These are phyloP conservation scores for Penicillium egyptiacum DNA, from an alignment of 495 filamentous ascomycete species.

Conservation along the genomic window DNA sequence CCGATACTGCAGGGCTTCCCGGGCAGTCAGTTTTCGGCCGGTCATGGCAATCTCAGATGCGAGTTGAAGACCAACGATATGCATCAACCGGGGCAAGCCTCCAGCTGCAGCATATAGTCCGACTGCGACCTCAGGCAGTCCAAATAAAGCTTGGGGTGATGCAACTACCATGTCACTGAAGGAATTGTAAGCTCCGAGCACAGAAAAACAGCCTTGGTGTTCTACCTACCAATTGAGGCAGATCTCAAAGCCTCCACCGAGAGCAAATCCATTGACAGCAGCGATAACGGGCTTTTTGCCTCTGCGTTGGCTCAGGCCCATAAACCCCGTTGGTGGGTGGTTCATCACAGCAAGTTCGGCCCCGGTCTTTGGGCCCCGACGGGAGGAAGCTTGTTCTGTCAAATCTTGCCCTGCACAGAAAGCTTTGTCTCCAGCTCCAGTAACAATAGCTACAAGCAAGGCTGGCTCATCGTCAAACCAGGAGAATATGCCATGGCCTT, in stretches of 20 bases:
- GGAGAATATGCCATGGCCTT: slow-evolving; percentile 43
- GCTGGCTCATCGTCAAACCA: slow-evolving; percentile 53
- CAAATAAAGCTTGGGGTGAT: too few relatives aligned
- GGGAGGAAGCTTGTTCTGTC: slow-evolving; percentile 24
- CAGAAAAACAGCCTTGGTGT: too few relatives aligned
- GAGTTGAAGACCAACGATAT: too few relatives aligned
- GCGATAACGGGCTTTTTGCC: slow-evolving; percentile 60
- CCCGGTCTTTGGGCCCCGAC: slow-evolving; percentile 7
- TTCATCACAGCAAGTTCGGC: slow-evolving; percentile 18
- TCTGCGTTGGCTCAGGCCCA: slow-evolving; percentile 30
- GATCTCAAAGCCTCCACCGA: slow-evolving; percentile 75
- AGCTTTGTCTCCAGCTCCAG: slow-evolving; percentile 48
- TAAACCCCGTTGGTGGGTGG: slow-evolving; percentile 28
- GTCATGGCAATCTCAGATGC: too few relatives aligned
- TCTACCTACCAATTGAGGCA: slow-evolving; percentile 51
- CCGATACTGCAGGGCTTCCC: too few relatives aligned
- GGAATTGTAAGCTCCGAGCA: too few relatives aligned
- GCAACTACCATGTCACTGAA: too few relatives aligned
- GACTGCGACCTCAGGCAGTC: too few relatives aligned
- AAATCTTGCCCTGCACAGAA: slow-evolving; percentile 55
- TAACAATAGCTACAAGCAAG: slow-evolving; percentile 37
- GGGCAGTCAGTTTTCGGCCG: too few relatives aligned
- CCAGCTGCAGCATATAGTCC: too few relatives aligned
- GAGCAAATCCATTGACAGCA: slow-evolving; percentile 66
- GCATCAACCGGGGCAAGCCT: too few relatives aligned